phyloP scores from a whole-genome alignment of 805 yeast species.

The Lipomyces orientalis region DNA sequence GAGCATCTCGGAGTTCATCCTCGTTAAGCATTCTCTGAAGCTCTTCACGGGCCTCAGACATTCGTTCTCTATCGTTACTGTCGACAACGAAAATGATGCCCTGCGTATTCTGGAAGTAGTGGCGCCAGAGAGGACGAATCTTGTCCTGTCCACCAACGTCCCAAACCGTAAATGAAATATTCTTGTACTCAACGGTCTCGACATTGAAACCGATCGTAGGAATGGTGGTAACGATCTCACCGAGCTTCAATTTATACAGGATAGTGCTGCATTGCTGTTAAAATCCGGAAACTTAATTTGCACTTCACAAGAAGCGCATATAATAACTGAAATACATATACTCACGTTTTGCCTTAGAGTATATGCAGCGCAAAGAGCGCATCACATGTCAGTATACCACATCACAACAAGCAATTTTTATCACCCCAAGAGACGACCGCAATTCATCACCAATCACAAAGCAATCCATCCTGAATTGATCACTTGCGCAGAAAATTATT shows the following conservation, averaged over 20 bases:
- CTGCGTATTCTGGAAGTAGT: conserved; percentile 90
- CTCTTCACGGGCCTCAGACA: conserved; percentile 79
- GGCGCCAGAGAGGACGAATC: conserved; percentile 92
- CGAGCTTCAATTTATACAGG: conserved; percentile 65
- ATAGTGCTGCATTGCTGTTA: conserved; percentile 54
- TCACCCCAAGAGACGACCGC: not conserved
- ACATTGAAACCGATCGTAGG: conserved; percentile 78
- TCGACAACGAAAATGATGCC: conserved; percentile 92
- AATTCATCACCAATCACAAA: conserved; percentile 2
- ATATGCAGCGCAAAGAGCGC: not conserved
- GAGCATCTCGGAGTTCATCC: conserved; percentile 79
- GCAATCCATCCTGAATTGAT: not conserved
- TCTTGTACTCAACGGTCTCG: conserved; percentile 81
- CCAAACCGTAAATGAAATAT: conserved; percentile 87
- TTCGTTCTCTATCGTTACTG: conserved; percentile 70
- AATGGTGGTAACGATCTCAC: conserved; percentile 67
- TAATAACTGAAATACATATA: not conserved
- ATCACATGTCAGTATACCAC: not conserved
- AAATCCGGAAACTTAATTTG: not conserved
- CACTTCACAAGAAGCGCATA: not conserved
- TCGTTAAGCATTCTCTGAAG: conserved; percentile 78
- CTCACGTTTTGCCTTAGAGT: conserved; percentile 35
- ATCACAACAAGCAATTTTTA: not conserved
- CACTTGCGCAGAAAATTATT: not conserved
- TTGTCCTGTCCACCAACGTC: conserved; percentile 97